phyloP scores from a whole-genome alignment of 495 filamentous ascomycete genomes.

The Penicillium canescens region DNA sequence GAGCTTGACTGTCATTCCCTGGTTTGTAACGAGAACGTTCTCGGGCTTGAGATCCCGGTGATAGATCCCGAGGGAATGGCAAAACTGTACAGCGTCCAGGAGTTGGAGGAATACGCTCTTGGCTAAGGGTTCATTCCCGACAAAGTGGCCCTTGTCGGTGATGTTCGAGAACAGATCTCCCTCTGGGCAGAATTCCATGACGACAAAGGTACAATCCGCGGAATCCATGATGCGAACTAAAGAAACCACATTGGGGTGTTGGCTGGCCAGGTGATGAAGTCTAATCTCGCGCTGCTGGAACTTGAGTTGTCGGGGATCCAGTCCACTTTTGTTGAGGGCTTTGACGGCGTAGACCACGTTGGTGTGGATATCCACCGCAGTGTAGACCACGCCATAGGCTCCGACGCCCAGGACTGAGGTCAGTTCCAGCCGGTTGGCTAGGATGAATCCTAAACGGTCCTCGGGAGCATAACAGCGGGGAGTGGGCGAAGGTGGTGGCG shows the following conservation, averaged over 20 bases:
- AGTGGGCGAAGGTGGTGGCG: conserved; percentile 58
- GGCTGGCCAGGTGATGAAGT: conserved; percentile 83
- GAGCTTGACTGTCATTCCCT: conserved; percentile 86
- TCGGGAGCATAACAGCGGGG: conserved; percentile 64
- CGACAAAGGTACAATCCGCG: conserved; percentile 91
- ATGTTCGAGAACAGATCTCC: conserved; percentile 97
- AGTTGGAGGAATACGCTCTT: conserved; percentile 91
- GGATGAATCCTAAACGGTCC: conserved; percentile 81
- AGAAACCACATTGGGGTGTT: conserved; percentile 91
- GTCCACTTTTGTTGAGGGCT: conserved; percentile 86
- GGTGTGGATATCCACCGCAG: conserved; percentile 83
- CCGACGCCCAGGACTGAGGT: conserved; percentile 86
- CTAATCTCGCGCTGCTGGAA: conserved; percentile 95
- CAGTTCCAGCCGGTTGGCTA: conserved; percentile 81
- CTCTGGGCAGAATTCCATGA: conserved; percentile 96
- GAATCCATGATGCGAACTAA: conserved; percentile 93
- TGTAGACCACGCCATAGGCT: conserved; percentile 96
- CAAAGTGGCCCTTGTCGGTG: conserved; percentile 89
- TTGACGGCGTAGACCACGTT: conserved; percentile 90
- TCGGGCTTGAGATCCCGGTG: conserved; percentile 98
- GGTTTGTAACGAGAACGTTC: conserved; percentile 91
- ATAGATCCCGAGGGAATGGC: conserved; percentile 92
- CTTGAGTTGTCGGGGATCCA: conserved; percentile 82
- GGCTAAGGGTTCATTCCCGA: conserved; percentile 88
- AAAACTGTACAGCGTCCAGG: conserved; percentile 94